Conservation (phyloP, 345 rosid genomes). For the Garcia nutans region DNA sequence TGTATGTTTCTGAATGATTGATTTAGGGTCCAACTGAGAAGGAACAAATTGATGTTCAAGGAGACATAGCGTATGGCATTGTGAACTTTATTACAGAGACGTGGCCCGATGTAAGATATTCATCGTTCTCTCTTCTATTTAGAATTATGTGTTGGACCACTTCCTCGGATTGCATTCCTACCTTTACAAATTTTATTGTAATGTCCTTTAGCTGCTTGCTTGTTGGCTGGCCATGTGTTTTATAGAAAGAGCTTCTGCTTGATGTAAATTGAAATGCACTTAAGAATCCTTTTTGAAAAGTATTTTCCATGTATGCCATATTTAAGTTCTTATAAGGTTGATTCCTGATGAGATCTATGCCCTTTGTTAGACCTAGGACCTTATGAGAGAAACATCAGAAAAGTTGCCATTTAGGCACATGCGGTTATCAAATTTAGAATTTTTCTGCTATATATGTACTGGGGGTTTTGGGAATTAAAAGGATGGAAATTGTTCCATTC, state of each 20-base stretch:
- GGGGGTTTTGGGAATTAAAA: background rate
- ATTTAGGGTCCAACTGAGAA: conserved; percentile 93
- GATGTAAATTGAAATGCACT: conserved; percentile 3
- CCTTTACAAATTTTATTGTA: background rate
- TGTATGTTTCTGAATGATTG: conserved; percentile 10
- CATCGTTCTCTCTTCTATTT: background rate
- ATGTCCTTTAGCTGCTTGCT: background rate
- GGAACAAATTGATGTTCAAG: conserved; percentile 98
- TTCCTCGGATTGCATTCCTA: background rate
- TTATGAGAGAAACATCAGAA: background rate
- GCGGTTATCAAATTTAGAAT: background rate
- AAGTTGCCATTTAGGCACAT: background rate
- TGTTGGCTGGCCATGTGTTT: background rate
- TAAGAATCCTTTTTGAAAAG: background rate
- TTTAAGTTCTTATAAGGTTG: background rate
- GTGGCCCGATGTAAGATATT: conserved; percentile 31
- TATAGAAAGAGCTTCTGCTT: conserved; percentile 11
- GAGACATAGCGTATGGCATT: conserved; percentile 80
- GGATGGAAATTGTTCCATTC: background rate
- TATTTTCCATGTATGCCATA: background rate
- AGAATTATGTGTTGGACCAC: conserved; percentile 5
- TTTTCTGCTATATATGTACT: background rate
- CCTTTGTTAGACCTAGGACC: background rate
- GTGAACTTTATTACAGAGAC: conserved; percentile 44
- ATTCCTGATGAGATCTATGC: background rate